Percentiles rank a stretch among this genome's conserved stretches.
Evolutionary conservation across 2,329 filamentous ascomycete species (phyloP).

Genomic region (Xylariomycetidae sp.): DNA sequence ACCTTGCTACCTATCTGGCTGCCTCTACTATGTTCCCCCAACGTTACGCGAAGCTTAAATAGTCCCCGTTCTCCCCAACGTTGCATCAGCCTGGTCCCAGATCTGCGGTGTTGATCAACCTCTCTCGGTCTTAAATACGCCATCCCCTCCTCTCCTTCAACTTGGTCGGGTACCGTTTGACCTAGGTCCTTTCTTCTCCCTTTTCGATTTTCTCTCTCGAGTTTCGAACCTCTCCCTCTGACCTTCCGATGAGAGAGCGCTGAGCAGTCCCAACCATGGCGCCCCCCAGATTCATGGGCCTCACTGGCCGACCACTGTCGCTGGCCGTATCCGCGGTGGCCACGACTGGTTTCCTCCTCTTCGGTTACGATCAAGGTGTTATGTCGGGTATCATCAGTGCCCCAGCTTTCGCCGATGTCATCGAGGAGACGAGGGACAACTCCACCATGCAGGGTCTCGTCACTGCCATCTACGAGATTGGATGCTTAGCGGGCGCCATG

Average conservation of each 20-base stretch:
- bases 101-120: too few relatives aligned
- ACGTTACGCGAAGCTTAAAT: too few relatives aligned
- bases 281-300: conserved; percentile 50
- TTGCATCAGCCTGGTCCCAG: too few relatives aligned
- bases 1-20: too few relatives aligned
- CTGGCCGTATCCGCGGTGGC: conserved; percentile 55
- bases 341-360: conserved; percentile 57
- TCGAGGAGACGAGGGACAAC: conserved; percentile 36
- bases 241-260: too few relatives aligned
- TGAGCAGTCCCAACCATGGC: conserved; percentile 33
- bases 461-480: conserved; percentile 43
- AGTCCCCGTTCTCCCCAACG: too few relatives aligned
- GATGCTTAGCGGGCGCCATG: conserved; percentile 39
- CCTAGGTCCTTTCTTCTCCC: too few relatives aligned
- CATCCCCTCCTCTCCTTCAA: too few relatives aligned
- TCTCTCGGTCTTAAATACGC: too few relatives aligned
- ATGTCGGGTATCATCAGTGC: conserved; percentile 51
- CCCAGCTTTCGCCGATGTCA: conserved; percentile 41
- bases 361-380: conserved; percentile 31
- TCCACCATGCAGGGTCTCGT: conserved; percentile 42
- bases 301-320: conserved; percentile 51
- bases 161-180: too few relatives aligned
- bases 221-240: too few relatives aligned
- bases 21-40: too few relatives aligned
- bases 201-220: neutral